Evolutionary conservation across 257 asterid genomes (phyloP), one percentile per base, ranked within the genome.

Genomic region (Lithospermum erythrorhizon): DNA sequence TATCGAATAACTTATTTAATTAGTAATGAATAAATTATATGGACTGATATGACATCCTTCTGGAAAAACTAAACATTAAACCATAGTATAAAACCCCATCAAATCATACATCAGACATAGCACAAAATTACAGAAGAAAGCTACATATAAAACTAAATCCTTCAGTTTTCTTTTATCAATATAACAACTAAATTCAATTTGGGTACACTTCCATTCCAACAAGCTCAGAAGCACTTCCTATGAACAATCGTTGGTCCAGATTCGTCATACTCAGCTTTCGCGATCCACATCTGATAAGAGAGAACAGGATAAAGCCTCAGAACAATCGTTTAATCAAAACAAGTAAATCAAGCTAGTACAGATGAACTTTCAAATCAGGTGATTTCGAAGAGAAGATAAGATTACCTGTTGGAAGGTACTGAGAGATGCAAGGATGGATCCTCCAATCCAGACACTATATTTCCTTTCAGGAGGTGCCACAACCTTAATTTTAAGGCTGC

Each of bases 361-460:
- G 14, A 3, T 35, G 1, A 11, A 41, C 17, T 41, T 41, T 13
- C 18, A 41, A 11, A 41, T 41, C 16, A 41, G 57, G 20, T 21
- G 59, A 8, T 9, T 22, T 54, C 1, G 37, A 27, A 18, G n/a
- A 10, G n/a, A 22, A 19, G 25, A 23, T 22, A 25, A 20, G 49
- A 19, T 73, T 29, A 81, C 91, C 87, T 83, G 91, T 47, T 83
- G 91, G 76, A 83, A 83, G 64, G 85, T 83, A 63, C 86, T 77
- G 63, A 83, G 84, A 57, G 90, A 83, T 37, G 90, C 85, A 27
- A 83, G 62, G 62, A 83, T 83, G 3, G 83, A 83, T 18, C 93
- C 88, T 69, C 93, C 93, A 20, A 79, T 81, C 86, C 94, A 84
- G 63, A 82, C 94, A 73, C 87, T 84, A 73, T 84, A 84, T 76